Evolutionary conservation across 192 early-diverging fungal genomes (phyloP).

Genomic region (Podila verticillata): DNA sequence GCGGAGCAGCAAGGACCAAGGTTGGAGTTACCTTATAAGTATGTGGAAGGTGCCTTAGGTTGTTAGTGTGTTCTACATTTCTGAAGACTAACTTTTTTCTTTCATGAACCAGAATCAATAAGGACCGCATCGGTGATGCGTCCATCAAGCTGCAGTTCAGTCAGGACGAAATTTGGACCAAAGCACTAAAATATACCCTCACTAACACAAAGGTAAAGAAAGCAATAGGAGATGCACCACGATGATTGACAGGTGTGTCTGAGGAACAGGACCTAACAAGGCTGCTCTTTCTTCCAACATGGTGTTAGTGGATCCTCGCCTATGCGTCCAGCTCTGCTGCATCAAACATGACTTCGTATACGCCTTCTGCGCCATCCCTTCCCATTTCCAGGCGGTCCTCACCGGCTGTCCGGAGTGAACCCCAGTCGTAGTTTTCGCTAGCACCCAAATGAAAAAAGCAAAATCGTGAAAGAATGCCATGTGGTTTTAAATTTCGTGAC

Average conservation of each 20-base stretch:
- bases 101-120: slow-evolving; percentile 69
- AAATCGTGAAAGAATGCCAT: too few species aligned
- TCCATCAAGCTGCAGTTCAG: slow-evolving; percentile 89
- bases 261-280: not conserved
- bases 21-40: slow-evolving; percentile 87
- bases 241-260: not conserved
- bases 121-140: slow-evolving; percentile 88
- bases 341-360: slow-evolving; percentile 43
- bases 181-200: slow-evolving; percentile 87
- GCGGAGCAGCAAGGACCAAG: slow-evolving; percentile 77
- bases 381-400: slow-evolving; percentile 36
- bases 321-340: slow-evolving; percentile 42
- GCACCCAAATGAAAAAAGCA: too few species aligned
- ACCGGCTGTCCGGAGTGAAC: slow-evolving; percentile 13
- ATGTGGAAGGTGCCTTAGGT: not conserved
- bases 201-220: slow-evolving; percentile 77
- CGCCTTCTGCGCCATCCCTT: slow-evolving; percentile 39
- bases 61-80: not conserved
- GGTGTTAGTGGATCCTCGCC: slow-evolving; percentile 41
- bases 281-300: too few species aligned
- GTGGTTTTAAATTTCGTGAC: too few species aligned
- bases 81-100: not conserved
- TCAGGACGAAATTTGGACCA: slow-evolving; percentile 93
- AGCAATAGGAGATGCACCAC: not conserved
- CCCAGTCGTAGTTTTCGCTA: not conserved